Evolutionary conservation across 352 stramenopile species (phyloP).

Genomic region (Phytophthora gonapodyides): DNA sequence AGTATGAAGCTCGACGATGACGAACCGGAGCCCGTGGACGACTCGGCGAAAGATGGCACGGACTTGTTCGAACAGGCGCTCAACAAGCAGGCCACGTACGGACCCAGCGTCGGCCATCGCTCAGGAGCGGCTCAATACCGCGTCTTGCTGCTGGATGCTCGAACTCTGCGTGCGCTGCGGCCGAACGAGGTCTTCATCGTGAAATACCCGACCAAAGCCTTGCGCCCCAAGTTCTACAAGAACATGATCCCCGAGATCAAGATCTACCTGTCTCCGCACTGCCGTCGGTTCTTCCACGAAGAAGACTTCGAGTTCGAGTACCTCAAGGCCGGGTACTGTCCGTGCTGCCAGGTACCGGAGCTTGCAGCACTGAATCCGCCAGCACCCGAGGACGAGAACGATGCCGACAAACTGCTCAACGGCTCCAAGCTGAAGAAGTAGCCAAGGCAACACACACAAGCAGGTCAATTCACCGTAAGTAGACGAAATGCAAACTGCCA

Average conservation of each 20-base stretch:
- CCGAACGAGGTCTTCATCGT: constrained; percentile 89
- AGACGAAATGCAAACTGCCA: constrained; percentile 23
- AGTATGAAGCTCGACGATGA: constrained; percentile 82
- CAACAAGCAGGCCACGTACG: constrained; percentile 80
- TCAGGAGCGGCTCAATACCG: constrained; percentile 61
- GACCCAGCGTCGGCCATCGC: constrained; percentile 51
- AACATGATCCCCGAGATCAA: constrained; percentile 96
- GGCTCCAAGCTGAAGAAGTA: constrained; percentile 39
- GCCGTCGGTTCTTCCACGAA: constrained; percentile 94
- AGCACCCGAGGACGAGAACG: constrained; percentile 23
- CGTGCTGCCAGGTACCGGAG: constrained; percentile 83
- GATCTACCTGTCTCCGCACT: constrained; percentile 89
- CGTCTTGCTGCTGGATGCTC: constrained; percentile 79
- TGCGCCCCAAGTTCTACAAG: constrained; percentile 84
- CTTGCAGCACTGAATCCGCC: constrained; percentile 40
- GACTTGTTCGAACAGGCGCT: constrained; percentile 87
- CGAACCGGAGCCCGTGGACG: constrained; percentile 34
- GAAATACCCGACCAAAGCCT: constrained; percentile 63
- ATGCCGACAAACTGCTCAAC: constrained; percentile 14
- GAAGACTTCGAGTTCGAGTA: constrained; percentile 96
- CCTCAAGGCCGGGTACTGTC: constrained; percentile 85
- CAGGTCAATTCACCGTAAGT: not conserved
- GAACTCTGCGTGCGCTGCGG: constrained; percentile 65
- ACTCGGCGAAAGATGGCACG: constrained; percentile 34
- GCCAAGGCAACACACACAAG: not conserved